Percentiles rank a stretch among this genome's conserved stretches.
Conservation (phyloP, 2,329 filamentous ascomycete genomes). For the Diatrype stigma region DNA sequence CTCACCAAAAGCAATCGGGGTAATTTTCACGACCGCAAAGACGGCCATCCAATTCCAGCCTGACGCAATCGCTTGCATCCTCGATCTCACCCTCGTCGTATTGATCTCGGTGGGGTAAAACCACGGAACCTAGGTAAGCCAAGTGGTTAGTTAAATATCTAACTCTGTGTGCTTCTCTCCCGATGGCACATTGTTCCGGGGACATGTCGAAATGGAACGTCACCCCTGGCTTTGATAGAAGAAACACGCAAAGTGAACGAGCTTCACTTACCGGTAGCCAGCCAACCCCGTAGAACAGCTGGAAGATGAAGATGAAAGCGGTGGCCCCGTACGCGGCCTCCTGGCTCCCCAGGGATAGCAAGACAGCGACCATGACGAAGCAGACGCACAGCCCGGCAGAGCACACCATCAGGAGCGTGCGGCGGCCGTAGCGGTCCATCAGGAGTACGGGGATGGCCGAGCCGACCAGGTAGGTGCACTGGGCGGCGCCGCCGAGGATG, state of each 20-base stretch:
- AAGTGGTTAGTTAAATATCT: not conserved
- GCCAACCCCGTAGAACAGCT: slow-evolving; percentile 38
- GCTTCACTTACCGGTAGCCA: slow-evolving; percentile 30
- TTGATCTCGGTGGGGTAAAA: slow-evolving; percentile 37
- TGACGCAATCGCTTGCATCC: slow-evolving; percentile 35
- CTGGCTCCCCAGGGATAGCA: slow-evolving; percentile 29
- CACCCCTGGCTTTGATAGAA: not conserved
- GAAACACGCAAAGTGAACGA: not conserved
- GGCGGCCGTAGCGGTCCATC: slow-evolving; percentile 38
- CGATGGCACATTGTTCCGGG: no score
- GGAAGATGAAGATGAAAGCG: slow-evolving; percentile 41
- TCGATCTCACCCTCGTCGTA: slow-evolving; percentile 35
- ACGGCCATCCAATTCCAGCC: slow-evolving; percentile 21
- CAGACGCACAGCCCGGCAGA: slow-evolving; percentile 38
- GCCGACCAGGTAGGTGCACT: slow-evolving; percentile 35
- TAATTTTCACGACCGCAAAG: slow-evolving; percentile 17
- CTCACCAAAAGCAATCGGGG: slow-evolving; percentile 14
- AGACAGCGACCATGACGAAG: slow-evolving; percentile 35
- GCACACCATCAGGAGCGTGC: slow-evolving; percentile 35
- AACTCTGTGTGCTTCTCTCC: no score
- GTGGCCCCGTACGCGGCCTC: slow-evolving; percentile 35
- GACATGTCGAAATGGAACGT: no score
- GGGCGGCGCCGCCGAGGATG: slow-evolving; percentile 44
- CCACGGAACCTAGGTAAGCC: slow-evolving; percentile 35
- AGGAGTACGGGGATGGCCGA: slow-evolving; percentile 36